Evolutionary conservation across 2,329 filamentous ascomycete genomes (phyloP), one percentile per base, ranked within the genome.

Genomic region (Bipolaris bicolor): DNA sequence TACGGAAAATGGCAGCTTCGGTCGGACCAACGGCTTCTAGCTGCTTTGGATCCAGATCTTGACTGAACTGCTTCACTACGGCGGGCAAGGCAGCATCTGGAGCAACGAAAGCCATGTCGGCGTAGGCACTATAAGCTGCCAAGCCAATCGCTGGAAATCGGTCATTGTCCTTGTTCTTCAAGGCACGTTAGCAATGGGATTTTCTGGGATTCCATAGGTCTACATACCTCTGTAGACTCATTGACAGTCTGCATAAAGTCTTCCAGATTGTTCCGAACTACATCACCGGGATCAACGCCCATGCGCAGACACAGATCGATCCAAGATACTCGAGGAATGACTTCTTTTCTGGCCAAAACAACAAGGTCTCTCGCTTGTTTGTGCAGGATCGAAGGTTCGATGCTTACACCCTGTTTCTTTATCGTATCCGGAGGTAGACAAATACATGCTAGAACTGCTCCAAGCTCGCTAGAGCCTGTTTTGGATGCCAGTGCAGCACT

Each of bases 1-100:
- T 97, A 43, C 92, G 88, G 76, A 93, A 95, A 57, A 99, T 98
- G 15, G 92, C 93, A 26, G 92, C 92, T 76, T 99, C 95, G 1
- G 92, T 89, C 10, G 92, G 90, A 0, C 92, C 92, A 61, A 97
- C 84, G 20, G 86, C 83, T 11, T 86, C 82, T 3, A 97, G 81
- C 58, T 91, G 88, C 41, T 82, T 78, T 1, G 86, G 83, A 61
- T 92, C 83, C 18, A 99, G 82, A 74, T 98, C 92, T 26, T 84
- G 77, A 52, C 84, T 81, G 49, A 99, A 87, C 45, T 95, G 86
- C 26, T 87, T 79, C 24, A 97, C 85, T 22, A 99, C 83, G 7
- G 86, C 84, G 4, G 91, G 85, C 18, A 92, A 89, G 77, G 96
- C 90, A 15, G 82, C 81, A 41, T 95, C 90, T 0, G 95, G 95